Base-by-base conservation (phyloP, 1,139 yeast species). In the Scheffersomyces cryptocercus region DNA sequence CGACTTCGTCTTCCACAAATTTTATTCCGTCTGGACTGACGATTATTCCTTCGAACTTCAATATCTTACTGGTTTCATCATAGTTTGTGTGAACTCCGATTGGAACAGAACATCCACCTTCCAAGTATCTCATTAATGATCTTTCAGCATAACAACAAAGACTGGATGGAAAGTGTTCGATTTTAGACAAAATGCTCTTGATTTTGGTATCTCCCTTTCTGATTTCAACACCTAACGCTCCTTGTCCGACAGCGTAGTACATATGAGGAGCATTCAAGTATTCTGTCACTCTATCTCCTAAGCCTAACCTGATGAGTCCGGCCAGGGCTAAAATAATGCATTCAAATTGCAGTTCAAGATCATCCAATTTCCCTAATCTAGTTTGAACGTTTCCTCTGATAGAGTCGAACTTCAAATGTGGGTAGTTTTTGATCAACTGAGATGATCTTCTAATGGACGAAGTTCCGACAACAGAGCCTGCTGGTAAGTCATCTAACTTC, bases 31-130 rank as follows among this genome's bases (percentile, higher is more conserved):
- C 96, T 6, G 93, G 93, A 48, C 87, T 81, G 16, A 91, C 88
- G 28, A 93, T 95, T 37, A 87, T 77, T 5, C 90, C 96, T 48
- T 79, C 79, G 52, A 93, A 70, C 10, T 64, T 52, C 45, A 86
- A 68, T 12, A 49, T 52, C 30, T 72, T 64, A 0, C 80, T 72
- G 2, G 54, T 59, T 34, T 65, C 69, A 53, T 84, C 68, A 54
- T 75, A 85, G 5, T 61, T 57, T n/a, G 89, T 74, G 45, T 85
- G 78, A 39, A 89, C 96, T 38, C 99, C 99, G 53, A 93, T 88
- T 9, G 99, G 99, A 8, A 93, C 97, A 0, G 97, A 88, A 68
- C 99, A 93, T 12, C 99, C 99, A 48, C 99, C 99, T 69, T 93
- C 98, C 48, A 93, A 75, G 31, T 87, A 77, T 63, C 95, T 78